phyloP scores from a whole-genome alignment of 257 asterid genomes.

The Ocimum tenuiflorum region DNA sequence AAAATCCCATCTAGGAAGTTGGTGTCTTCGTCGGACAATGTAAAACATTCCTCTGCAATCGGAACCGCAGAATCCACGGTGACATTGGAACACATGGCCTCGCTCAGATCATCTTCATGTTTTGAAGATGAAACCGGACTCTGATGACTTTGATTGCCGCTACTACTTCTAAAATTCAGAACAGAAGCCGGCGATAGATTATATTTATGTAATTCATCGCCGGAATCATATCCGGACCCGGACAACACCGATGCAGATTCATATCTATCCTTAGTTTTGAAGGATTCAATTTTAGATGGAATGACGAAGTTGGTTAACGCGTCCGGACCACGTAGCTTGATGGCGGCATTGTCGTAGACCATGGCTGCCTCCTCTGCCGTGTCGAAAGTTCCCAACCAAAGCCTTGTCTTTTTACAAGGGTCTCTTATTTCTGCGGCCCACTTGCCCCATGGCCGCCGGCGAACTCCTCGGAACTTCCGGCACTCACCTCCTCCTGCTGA shows the following conservation, averaged over 20 bases:
- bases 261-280: neutral
- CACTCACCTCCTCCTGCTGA: conserved; percentile 11
- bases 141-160: conserved; percentile 11
- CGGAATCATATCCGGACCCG: conserved; percentile 49
- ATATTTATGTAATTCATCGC: conserved; percentile 46
- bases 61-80: conserved; percentile 1
- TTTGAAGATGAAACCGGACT: neutral
- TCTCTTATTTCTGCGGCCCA: conserved; percentile 79
- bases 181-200: conserved; percentile 56
- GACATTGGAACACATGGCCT: too few species aligned
- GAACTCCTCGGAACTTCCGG: conserved; percentile 58
- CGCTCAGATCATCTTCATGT: neutral
- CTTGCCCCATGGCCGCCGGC: conserved; percentile 71
- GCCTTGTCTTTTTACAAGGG: conserved; percentile 37
- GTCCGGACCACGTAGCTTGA: conserved; percentile 54
- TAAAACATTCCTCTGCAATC: too few species aligned
- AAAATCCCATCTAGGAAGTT: too few species aligned
- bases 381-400: conserved; percentile 66
- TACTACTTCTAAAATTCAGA: conserved; percentile 34
- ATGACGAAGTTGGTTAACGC: conserved; percentile 51
- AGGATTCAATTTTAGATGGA: conserved; percentile 17
- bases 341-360: conserved; percentile 72
- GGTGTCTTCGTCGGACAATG: too few species aligned
- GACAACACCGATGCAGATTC: neutral
- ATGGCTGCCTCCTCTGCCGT: conserved; percentile 77